Evolutionary conservation across 176 grass and related monocot species (phyloP).

Genomic region (Lolium multiflorum): DNA sequence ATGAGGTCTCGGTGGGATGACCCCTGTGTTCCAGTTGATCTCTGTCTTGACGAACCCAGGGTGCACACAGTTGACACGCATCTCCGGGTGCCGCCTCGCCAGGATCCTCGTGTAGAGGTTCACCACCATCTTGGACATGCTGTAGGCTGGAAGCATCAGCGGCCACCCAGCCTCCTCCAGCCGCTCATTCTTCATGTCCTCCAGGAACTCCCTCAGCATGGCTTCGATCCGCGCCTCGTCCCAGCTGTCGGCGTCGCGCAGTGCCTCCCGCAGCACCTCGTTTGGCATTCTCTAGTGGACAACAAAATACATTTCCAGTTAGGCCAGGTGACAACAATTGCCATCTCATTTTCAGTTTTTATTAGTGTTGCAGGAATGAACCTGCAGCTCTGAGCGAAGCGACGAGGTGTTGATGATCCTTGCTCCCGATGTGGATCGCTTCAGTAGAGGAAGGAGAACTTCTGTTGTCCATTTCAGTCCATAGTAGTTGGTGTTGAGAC

Average conservation of each 20-base stretch:
- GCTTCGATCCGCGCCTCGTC: constrained; percentile 42
- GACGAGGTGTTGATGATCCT: constrained; percentile 81
- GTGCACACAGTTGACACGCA: constrained; percentile 64
- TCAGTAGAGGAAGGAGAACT: constrained; percentile 70
- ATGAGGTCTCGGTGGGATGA: constrained; percentile 50
- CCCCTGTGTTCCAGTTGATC: constrained; percentile 62
- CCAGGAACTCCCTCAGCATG: constrained; percentile 58
- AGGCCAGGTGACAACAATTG: neutral
- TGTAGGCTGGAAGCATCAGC: constrained; percentile 71
- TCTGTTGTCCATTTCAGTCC: constrained; percentile 71
- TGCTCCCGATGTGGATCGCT: constrained; percentile 62
- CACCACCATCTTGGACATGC: constrained; percentile 66
- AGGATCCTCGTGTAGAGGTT: constrained; percentile 67
- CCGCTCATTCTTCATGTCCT: constrained; percentile 62
- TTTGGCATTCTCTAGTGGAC: constrained; percentile 64
- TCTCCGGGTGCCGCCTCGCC: constrained; percentile 52
- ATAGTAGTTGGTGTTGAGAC: constrained; percentile 62
- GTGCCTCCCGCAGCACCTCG: constrained; percentile 51
- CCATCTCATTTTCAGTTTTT: neutral
- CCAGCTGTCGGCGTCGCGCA: constrained; percentile 50
- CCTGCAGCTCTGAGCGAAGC: constrained; percentile 52
- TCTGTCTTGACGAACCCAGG: constrained; percentile 68
- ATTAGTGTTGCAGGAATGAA: neutral
- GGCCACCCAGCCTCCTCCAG: constrained; percentile 74
- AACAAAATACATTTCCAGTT: neutral